Evolutionary conservation across 2,329 filamentous ascomycete species (phyloP).

Genomic region (Aspergillus sp.): DNA sequence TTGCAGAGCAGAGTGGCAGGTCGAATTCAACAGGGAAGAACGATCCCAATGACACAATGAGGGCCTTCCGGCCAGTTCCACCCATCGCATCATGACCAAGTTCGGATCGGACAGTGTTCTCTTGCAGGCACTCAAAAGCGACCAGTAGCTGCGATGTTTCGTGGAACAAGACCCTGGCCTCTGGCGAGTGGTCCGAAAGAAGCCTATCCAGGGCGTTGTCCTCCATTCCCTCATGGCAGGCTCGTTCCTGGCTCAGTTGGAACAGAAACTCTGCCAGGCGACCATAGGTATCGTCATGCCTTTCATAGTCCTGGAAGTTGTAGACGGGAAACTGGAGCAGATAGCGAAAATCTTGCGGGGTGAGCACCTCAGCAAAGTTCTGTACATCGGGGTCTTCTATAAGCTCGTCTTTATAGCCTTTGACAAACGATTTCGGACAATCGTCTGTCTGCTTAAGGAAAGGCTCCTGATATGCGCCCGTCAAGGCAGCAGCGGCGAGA

Average conservation of each 20-base stretch:
- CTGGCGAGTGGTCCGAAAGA: background rate
- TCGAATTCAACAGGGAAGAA: background rate
- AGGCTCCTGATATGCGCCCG: background rate
- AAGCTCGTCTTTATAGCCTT: background rate
- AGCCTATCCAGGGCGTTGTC: background rate
- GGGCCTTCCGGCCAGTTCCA: background rate
- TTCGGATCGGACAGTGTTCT: background rate
- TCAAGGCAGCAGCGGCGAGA: background rate
- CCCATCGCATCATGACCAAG: background rate
- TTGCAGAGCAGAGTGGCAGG: background rate
- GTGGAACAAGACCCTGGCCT: background rate
- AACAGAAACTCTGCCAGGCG: background rate
- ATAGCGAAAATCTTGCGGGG: background rate
- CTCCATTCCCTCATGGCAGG: background rate
- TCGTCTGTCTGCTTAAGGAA: background rate
- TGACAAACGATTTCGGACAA: background rate
- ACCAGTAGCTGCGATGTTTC: background rate
- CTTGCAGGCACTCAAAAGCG: background rate
- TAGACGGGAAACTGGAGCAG: background rate
- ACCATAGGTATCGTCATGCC: background rate
- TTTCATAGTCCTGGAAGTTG: background rate
- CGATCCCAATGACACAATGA: background rate
- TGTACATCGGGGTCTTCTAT: background rate
- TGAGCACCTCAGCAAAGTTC: background rate
- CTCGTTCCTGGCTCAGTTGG: background rate